Evolutionary conservation across 495 filamentous ascomycete species (phyloP).

Genomic region (Trichoderma virens): DNA sequence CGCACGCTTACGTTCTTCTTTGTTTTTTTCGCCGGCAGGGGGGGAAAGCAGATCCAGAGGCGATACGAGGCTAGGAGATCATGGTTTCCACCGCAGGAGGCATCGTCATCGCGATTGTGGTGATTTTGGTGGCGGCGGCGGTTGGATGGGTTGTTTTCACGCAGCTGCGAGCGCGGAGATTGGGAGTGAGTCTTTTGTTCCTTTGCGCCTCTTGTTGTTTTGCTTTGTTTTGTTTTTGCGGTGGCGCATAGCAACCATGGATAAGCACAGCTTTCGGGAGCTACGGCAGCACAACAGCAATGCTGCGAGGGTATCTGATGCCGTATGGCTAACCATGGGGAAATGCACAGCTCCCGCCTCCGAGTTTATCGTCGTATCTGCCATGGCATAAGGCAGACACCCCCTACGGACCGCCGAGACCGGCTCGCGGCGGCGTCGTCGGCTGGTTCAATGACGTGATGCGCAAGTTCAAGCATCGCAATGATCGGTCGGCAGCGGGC

Average conservation of each 20-base stretch:
- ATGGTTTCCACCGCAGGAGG: conserved; percentile 38
- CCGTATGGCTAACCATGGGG: not conserved
- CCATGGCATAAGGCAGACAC: conserved; percentile 36
- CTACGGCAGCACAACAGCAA: not conserved
- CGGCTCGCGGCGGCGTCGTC: conserved; percentile 48
- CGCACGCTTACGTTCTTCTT: too few species aligned
- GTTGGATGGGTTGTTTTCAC: conserved; percentile 48
- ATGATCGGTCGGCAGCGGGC: conserved; percentile 48
- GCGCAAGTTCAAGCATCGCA: conserved; percentile 42
- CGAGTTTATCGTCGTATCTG: conserved; percentile 53
- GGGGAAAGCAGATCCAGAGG: too few species aligned
- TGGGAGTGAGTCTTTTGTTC: conserved; percentile 41
- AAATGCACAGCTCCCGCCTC: conserved; percentile 47
- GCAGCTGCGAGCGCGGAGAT: conserved; percentile 50
- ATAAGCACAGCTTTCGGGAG: conserved; percentile 3
- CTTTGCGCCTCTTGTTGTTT: not conserved
- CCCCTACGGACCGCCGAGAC: conserved; percentile 38
- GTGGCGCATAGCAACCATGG: conserved; percentile 14
- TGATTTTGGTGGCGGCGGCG: conserved; percentile 36
- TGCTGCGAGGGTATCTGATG: not conserved
- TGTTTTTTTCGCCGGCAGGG: too few species aligned
- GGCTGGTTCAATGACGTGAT: conserved; percentile 50
- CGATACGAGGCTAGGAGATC: conserved; percentile 15
- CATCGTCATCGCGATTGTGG: conserved; percentile 43
- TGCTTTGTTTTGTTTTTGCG: not conserved